Evolutionary conservation across 2,329 filamentous ascomycete species (phyloP).

Genomic region (Penicillium olsonii): DNA sequence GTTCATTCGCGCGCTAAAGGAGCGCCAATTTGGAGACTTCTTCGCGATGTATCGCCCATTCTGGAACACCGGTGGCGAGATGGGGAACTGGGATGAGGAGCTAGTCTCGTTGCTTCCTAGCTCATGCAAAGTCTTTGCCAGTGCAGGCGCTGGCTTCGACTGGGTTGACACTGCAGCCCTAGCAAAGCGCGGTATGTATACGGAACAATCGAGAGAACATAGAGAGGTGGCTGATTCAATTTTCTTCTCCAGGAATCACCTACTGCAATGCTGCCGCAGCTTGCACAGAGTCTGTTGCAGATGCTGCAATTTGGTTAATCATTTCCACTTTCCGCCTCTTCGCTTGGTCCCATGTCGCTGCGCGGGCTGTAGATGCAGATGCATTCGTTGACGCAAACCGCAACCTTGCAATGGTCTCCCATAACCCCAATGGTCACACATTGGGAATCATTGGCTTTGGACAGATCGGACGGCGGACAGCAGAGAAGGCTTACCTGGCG

Average conservation of each 20-base stretch:
- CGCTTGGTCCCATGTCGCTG: slow-evolving; percentile 63
- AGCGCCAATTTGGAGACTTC: slow-evolving; percentile 42
- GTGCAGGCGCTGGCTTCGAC: slow-evolving; percentile 64
- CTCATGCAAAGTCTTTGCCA: slow-evolving; percentile 59
- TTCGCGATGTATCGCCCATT: slow-evolving; percentile 60
- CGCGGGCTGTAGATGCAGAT: slow-evolving; percentile 46
- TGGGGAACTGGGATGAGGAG: slow-evolving; percentile 64
- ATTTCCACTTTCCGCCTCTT: slow-evolving; percentile 70
- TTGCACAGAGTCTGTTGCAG: slow-evolving; percentile 71
- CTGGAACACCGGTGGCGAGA: slow-evolving; percentile 66
- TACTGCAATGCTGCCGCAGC: slow-evolving; percentile 74
- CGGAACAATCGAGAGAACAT: background rate
- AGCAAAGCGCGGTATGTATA: slow-evolving; percentile 57
- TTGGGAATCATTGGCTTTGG: slow-evolving; percentile 72
- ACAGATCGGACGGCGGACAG: slow-evolving; percentile 65
- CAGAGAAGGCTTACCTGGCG: slow-evolving; percentile 56
- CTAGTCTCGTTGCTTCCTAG: slow-evolving; percentile 57
- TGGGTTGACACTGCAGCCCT: slow-evolving; percentile 64
- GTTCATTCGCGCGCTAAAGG: slow-evolving; percentile 47
- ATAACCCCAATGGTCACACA: slow-evolving; percentile 62
- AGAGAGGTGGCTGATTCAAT: background rate
- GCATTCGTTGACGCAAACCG: slow-evolving; percentile 62
- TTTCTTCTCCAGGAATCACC: slow-evolving; percentile 21
- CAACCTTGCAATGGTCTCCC: slow-evolving; percentile 59
- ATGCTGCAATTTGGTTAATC: slow-evolving; percentile 69